Conservation (phyloP, 75 land plant species). For the Azolla pinnata region DNA sequence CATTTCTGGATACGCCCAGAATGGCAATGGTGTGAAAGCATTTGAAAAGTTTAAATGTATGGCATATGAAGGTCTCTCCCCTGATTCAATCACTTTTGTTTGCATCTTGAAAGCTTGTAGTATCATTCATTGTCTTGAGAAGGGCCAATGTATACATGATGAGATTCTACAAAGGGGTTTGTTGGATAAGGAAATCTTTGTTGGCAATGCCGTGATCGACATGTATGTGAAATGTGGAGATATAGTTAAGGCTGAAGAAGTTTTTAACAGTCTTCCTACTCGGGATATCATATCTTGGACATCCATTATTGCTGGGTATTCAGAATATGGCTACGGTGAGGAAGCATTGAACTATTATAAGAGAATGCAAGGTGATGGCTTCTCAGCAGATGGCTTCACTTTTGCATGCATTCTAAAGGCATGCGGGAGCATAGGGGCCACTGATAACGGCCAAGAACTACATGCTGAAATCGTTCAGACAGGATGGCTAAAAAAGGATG, state of each 20-base stretch:
- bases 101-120: slow-evolving; percentile 13
- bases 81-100: slow-evolving; percentile 11
- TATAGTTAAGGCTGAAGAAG: slow-evolving; percentile 39
- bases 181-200: slow-evolving; percentile 24
- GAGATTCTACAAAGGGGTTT: slow-evolving; percentile 13
- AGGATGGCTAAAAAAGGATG: slow-evolving; percentile 38
- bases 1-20: not conserved
- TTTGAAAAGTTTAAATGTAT: slow-evolving; percentile 3
- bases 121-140: not conserved
- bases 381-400: slow-evolving; percentile 43
- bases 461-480: slow-evolving; percentile 35
- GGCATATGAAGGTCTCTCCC: not conserved
- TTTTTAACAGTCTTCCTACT: slow-evolving; percentile 33
- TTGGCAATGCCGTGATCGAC: slow-evolving; percentile 52
- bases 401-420: slow-evolving; percentile 15
- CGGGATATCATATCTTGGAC: slow-evolving; percentile 60
- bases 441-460: slow-evolving; percentile 44
- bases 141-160: slow-evolving; percentile 22
- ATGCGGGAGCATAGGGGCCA: slow-evolving; percentile 38
- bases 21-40: slow-evolving; percentile 4
- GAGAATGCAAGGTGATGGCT: slow-evolving; percentile 31
- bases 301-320: slow-evolving; percentile 57
- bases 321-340: slow-evolving; percentile 48
- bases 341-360: slow-evolving; percentile 45
- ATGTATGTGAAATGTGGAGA: slow-evolving; percentile 63